Base-by-base conservation (phyloP, 2,329 filamentous ascomycete genomes). In the Aspergillus novoparasiticus region DNA sequence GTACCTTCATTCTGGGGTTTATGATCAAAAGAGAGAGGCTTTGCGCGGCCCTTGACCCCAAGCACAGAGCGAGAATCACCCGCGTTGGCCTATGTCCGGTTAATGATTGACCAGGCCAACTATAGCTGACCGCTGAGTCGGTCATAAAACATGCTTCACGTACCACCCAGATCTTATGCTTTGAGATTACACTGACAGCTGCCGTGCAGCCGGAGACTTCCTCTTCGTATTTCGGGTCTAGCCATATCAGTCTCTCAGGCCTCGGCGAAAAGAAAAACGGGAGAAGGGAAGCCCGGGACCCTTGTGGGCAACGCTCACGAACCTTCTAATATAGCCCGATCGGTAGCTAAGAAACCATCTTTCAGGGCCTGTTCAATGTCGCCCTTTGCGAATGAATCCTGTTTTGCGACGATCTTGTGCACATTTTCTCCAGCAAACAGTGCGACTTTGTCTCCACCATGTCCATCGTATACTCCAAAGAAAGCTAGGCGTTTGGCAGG, bases 201-300 rank as follows among this genome's bases (percentile, higher is more conserved):
- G 95, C 94, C 66, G 95, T 99, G 83, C 95, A 99, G 69, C 95
- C 95, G 65, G 95, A 99, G 62, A 98, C 94, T 80, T 99, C 95
- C 73, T 98, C 94, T 78, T 97, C 93, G 77, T 98, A 98, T 80
- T 91, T 92, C 69, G 95, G 93, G 81, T 99, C 95, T 99, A 79
- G 32, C 53, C 53, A 51, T 57, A 63, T 68, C 60, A 67, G 68
- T 73, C 58, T 55, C 61, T 34, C 19, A 43, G 48, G 48, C 48
- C 19, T 51, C 26, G 9, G 28, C 28, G 48, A 32, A 11, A n/a
- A 32, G 28, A 51, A 28, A 34, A 34, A 51, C 26, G 48, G 53
- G 54, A 45, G 26, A 58, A 26, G 19, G 30, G n/a, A 41, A 45
- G 26, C 30, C 19, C 16, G 48, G 9, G 34, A 23, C 53, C 46